Base-by-base conservation (phyloP, 1,284 basidiomycete species). In the Fomitopsis palustris region DNA sequence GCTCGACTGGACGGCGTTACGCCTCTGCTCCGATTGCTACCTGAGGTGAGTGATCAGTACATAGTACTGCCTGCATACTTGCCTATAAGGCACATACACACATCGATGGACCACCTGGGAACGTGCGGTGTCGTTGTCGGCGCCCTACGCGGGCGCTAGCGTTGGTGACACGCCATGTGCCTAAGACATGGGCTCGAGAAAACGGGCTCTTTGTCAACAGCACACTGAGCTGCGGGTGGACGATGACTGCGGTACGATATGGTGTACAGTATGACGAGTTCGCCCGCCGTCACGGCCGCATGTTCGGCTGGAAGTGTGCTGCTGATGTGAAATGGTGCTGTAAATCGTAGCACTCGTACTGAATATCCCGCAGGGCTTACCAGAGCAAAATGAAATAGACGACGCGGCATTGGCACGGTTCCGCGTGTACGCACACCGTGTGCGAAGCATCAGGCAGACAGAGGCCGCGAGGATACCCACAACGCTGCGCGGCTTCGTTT, bases 21-120 rank as follows among this genome's bases (percentile, higher is more conserved):
- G 19, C 83, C 84, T 25, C 67, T 87, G 23, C 61, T 84, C 4
- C 66, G 71, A 51, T 70, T 86, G 31, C 70, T 83, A 27, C 76
- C 79, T 39, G 29, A 37, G 21, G 56, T 57, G 39, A 33, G 56
- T 41, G 21, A 27, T 10, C 9, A 27, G 14, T n/a, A 56, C 33
- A 17, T 4, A 27, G 14, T n/a, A 56, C 33, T 7, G 19, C 31
- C 10, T 37, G 16, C 43, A 31, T 19, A 35, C 19, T 1, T 21
- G 49, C 19, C 6, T 29, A 27, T 27, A 43, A 12, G 14, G 39
- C 14, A 42, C 16, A 6, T 42, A 21, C 21, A 14, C n/a, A 21
- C 33, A 37, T 33, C 49, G 21, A 52, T 35, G n/a, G 31, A 21
- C 16, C 29, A 52, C 49, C 31, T 52, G 45, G 45, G 12, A 21